These are phyloP conservation scores for Debaryomyces coudertii DNA, from an alignment of 1,139 yeast genomes.

Conservation along the genomic window DNA sequence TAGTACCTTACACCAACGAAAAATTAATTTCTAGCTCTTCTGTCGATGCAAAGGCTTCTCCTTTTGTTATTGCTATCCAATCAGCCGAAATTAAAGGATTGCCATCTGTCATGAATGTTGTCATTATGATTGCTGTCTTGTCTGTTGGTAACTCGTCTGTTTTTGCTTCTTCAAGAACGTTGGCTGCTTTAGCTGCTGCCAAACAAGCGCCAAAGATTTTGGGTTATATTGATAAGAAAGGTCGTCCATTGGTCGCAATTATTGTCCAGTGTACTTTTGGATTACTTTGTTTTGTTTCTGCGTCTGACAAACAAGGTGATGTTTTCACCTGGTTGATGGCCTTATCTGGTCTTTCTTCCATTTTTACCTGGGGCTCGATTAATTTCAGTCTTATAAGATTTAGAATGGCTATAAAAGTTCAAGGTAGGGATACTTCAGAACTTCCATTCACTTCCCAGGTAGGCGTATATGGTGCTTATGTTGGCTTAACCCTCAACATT, in stretches of 20 bases:
- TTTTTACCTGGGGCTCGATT: constrained; percentile 85
- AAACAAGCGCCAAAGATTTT: constrained; percentile 77
- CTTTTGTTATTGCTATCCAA: constrained; percentile 49
- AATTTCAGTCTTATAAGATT: constrained; percentile 77
- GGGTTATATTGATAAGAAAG: constrained; percentile 72
- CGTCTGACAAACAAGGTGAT: constrained; percentile 61
- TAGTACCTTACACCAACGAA: constrained; percentile 42
- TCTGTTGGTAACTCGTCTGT: constrained; percentile 61
- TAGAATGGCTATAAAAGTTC: constrained; percentile 68
- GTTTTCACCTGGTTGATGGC: constrained; percentile 85
- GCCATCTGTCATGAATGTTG: constrained; percentile 53
- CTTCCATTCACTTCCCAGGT: constrained; percentile 69
- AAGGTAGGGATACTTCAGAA: constrained; percentile 68
- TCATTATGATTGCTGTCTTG: constrained; percentile 47
- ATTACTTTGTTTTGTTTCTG: constrained; percentile 71
- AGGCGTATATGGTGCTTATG: constrained; percentile 71
- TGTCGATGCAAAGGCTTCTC: constrained; percentile 50
- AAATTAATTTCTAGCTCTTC: constrained; percentile 38
- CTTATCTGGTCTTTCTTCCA: constrained; percentile 78
- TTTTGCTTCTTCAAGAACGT: constrained; percentile 77
- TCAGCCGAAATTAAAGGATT: constrained; percentile 47
- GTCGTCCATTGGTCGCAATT: constrained; percentile 75
- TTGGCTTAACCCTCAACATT: constrained; percentile 62
- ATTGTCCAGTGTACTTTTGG: constrained; percentile 61
- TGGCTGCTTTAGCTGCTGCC: constrained; percentile 79